These are phyloP conservation scores for Pseudisothecium myosuroides DNA, from an alignment of 225 moss, liverwort and hornwort genomes.

Conservation along the genomic window DNA sequence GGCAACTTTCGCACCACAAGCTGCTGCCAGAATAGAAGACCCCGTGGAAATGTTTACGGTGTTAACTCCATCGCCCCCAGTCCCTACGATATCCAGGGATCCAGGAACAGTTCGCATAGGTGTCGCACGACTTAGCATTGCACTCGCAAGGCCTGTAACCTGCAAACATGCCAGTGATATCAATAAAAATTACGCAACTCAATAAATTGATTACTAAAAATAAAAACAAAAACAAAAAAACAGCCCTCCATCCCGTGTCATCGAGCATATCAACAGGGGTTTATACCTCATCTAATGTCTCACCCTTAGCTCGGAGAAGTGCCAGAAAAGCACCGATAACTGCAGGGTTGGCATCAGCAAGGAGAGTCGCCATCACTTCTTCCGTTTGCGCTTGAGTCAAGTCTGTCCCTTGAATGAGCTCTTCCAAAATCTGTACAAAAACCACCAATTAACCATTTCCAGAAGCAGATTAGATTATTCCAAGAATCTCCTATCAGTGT, in stretches of 20 bases:
- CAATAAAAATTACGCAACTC: not conserved
- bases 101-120: slow-evolving; percentile 53
- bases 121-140: slow-evolving; percentile 70
- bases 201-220: not conserved
- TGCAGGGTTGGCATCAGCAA: slow-evolving; percentile 54
- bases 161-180: slow-evolving; percentile 2
- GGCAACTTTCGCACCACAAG: slow-evolving; percentile 88
- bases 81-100: slow-evolving; percentile 91
- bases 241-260: not conserved
- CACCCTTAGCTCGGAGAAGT: slow-evolving; percentile 93
- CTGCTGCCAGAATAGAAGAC: slow-evolving; percentile 85
- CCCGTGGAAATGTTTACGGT: slow-evolving; percentile 97
- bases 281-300: slow-evolving; percentile 71
- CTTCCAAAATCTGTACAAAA: slow-evolving; percentile 62
- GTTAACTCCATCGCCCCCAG: slow-evolving; percentile 90
- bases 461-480: not conserved
- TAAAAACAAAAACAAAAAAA: not conserved
- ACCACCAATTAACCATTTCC: not conserved
- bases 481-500: not conserved
- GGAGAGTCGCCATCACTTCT: slow-evolving; percentile 60
- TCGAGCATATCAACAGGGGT: not conserved
- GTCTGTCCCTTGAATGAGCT: slow-evolving; percentile 47
- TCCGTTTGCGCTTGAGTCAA: slow-evolving; percentile 63
- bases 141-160: slow-evolving; percentile 86
- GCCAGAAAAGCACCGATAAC: slow-evolving; percentile 90